Evolutionary conservation across 2,329 filamentous ascomycete species (phyloP).

Genomic region (Neophaeococcomyces aloes): DNA sequence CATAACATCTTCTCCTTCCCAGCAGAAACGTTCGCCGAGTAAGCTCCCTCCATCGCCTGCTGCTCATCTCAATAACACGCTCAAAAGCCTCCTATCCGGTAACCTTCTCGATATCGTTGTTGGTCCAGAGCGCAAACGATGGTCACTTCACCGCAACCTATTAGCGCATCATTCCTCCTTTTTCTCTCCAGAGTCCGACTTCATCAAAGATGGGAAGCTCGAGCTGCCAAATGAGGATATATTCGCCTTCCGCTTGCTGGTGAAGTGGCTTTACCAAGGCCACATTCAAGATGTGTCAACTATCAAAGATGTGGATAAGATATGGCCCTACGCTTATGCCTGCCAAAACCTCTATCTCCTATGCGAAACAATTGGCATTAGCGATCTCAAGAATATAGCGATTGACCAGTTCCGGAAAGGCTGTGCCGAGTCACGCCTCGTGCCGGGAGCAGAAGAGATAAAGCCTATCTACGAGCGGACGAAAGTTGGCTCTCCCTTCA

Average conservation of each 20-base stretch:
- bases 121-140: conserved; percentile 37
- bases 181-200: conserved; percentile 28
- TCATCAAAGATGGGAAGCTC: conserved; percentile 28
- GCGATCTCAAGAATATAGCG: conserved; percentile 42
- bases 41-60: conserved; percentile 25
- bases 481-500: conserved; percentile 37
- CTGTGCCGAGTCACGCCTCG: conserved; percentile 39
- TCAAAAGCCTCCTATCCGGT: conserved; percentile 41
- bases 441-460: conserved; percentile 46
- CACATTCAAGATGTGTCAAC: conserved; percentile 40
- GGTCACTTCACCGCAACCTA: conserved; percentile 44
- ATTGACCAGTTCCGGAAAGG: conserved; percentile 46
- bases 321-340: conserved; percentile 45
- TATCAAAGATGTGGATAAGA: conserved; percentile 33
- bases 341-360: conserved; percentile 45
- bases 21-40: conserved; percentile 44
- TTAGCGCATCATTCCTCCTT: conserved; percentile 44
- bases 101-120: conserved; percentile 43
- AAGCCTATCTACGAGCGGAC: conserved; percentile 43
- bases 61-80: neutral
- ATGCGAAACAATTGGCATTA: conserved; percentile 42
- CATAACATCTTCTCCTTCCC: conserved; percentile 36
- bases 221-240: conserved; percentile 42
- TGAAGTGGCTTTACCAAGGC: conserved; percentile 49
- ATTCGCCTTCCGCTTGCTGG: conserved; percentile 43